phyloP scores from a whole-genome alignment of 805 yeast genomes.

The Metschnikowia chrysomelidarum region DNA sequence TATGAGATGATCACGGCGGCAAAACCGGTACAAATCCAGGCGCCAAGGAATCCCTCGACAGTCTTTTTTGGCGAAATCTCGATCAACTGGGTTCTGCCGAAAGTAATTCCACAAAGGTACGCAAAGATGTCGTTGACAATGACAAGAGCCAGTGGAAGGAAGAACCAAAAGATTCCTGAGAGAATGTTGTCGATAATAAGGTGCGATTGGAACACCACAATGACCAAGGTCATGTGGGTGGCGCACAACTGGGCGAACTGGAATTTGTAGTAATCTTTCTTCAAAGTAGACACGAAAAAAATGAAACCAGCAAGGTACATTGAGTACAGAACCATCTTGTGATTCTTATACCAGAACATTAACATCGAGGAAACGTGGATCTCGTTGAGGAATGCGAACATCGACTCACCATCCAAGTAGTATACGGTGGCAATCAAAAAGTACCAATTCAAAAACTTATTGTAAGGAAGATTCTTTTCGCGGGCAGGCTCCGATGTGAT shows the following conservation, averaged over 20 bases:
- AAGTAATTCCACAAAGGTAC: constrained; percentile 93
- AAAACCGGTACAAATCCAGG: constrained; percentile 89
- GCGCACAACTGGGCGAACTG: constrained; percentile 93
- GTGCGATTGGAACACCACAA: constrained; percentile 93
- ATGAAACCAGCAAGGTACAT: constrained; percentile 85
- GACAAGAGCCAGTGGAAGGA: constrained; percentile 87
- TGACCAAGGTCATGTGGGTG: constrained; percentile 87
- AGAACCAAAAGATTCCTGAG: constrained; percentile 91
- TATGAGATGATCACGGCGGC: constrained; percentile 68
- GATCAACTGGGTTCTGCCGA: constrained; percentile 89
- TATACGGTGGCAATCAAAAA: constrained; percentile 83
- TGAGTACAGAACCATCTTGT: constrained; percentile 79
- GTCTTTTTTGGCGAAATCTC: constrained; percentile 96
- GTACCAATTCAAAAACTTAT: constrained; percentile 88
- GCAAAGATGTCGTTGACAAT: constrained; percentile 96
- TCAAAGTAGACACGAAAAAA: constrained; percentile 82
- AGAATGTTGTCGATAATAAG: constrained; percentile 85
- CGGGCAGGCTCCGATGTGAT: constrained; percentile 81
- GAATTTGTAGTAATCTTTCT: constrained; percentile 84
- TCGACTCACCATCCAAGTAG: constrained; percentile 83
- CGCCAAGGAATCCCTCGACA: constrained; percentile 95
- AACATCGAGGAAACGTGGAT: constrained; percentile 50
- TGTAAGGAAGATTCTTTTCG: constrained; percentile 79
- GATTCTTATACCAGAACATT: constrained; percentile 67
- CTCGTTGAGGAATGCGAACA: constrained; percentile 64